phyloP scores from a whole-genome alignment of 352 stramenopile genomes.

The Phytopythium litorale region DNA sequence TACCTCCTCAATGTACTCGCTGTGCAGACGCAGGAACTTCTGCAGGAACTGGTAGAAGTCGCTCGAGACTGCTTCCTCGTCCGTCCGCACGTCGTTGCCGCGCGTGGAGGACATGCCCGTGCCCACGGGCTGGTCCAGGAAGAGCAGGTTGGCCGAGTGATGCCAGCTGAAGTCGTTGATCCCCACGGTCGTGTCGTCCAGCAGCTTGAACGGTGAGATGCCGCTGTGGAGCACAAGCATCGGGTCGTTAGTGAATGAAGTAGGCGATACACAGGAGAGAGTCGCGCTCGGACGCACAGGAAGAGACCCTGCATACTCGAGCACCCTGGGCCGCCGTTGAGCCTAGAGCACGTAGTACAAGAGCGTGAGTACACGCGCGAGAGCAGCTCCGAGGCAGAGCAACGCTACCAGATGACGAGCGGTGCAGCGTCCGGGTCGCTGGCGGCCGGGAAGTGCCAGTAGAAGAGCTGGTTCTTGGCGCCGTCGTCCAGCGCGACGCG shows the following conservation, averaged over 20 bases:
- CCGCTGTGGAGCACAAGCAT: slow-evolving; percentile 19
- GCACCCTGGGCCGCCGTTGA: slow-evolving; percentile 81
- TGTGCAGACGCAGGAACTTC: slow-evolving; percentile 90
- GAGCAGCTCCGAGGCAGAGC: background rate
- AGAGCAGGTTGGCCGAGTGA: slow-evolving; percentile 71
- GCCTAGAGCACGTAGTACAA: slow-evolving; percentile 17
- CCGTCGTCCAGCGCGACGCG: slow-evolving; percentile 44
- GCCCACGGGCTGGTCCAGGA: slow-evolving; percentile 79
- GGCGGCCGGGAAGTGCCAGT: slow-evolving; percentile 71
- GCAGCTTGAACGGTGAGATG: slow-evolving; percentile 66
- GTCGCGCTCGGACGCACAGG: slow-evolving; percentile 25
- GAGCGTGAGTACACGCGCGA: too few species aligned
- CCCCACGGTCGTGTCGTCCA: slow-evolving; percentile 41
- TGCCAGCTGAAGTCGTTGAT: slow-evolving; percentile 79
- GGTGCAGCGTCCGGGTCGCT: slow-evolving; percentile 41
- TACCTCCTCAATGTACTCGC: slow-evolving; percentile 44
- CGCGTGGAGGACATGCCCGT: slow-evolving; percentile 72
- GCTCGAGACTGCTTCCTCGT: slow-evolving; percentile 40
- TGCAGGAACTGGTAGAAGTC: slow-evolving; percentile 95
- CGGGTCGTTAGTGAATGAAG: background rate
- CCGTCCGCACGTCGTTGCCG: slow-evolving; percentile 43
- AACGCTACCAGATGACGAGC: slow-evolving; percentile 62
- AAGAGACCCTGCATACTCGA: slow-evolving; percentile 80
- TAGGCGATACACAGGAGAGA: background rate
- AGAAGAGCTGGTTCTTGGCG: slow-evolving; percentile 66